A percentile compares a stretch with the other conserved stretches of the same genome.
Conservation (phyloP, 1,284 basidiomycete species). For the Naganishia liquefaciens region DNA sequence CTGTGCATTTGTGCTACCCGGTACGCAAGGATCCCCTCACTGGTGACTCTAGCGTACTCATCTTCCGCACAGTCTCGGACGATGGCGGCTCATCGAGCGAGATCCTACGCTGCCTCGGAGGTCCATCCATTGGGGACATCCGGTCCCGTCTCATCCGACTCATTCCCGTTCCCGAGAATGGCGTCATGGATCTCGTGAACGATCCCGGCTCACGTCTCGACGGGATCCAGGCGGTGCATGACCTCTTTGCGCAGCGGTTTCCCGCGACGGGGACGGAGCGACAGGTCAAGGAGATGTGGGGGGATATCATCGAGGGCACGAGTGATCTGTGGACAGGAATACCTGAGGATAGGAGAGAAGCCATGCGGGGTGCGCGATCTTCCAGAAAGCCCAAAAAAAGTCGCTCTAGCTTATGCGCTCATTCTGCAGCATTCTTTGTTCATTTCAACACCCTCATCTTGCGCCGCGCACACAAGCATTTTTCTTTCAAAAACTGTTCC, state of each 20-base stretch:
- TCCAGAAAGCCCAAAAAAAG: background rate
- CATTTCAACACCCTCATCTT: slow-evolving; percentile 85
- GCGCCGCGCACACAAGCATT: slow-evolving; percentile 84
- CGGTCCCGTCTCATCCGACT: slow-evolving; percentile 59
- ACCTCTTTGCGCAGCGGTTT: slow-evolving; percentile 77
- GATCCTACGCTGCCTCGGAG: slow-evolving; percentile 56
- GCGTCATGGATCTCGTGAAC: slow-evolving; percentile 38
- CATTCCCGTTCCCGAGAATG: slow-evolving; percentile 47
- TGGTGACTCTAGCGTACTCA: too few species aligned
- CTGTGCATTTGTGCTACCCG: slow-evolving; percentile 42
- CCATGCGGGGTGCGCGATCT: slow-evolving; percentile 47
- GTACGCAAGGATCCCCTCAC: too few species aligned
- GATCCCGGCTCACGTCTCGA: slow-evolving; percentile 48
- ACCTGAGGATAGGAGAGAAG: slow-evolving; percentile 85
- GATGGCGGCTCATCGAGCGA: slow-evolving; percentile 58
- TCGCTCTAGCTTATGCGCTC: background rate
- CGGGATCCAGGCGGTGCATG: slow-evolving; percentile 61
- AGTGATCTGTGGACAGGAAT: slow-evolving; percentile 84
- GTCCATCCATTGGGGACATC: slow-evolving; percentile 57
- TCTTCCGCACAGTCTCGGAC: slow-evolving; percentile 55
- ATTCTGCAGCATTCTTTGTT: slow-evolving; percentile 72
- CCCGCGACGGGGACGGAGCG: slow-evolving; percentile 67
- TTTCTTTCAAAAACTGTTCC: slow-evolving; percentile 71
- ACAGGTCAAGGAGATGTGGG: slow-evolving; percentile 84
- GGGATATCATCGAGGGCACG: slow-evolving; percentile 86